These are phyloP conservation scores for Arxiozyma slooffiae DNA, from an alignment of 1,139 yeast genomes.

Conservation along the genomic window DNA sequence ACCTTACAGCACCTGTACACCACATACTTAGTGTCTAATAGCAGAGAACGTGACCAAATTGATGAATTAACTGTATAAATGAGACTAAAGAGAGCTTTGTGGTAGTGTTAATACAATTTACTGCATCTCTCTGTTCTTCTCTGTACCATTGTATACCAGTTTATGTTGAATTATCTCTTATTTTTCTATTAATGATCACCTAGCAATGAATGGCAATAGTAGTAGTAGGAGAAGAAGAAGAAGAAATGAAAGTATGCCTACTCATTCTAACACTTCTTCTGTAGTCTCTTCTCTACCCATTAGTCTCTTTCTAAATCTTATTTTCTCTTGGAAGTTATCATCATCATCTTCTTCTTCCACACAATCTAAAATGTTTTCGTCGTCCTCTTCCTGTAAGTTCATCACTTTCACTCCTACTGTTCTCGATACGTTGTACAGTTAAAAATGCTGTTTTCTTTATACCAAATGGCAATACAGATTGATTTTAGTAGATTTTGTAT, in stretches of 20 bases:
- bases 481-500: conserved; percentile 27
- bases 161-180: no score
- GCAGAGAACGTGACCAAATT: no score
- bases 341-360: conserved; percentile 13
- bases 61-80: no score
- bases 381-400: conserved; percentile 5
- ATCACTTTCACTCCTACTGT: background rate
- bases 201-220: no score
- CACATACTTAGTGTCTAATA: no score
- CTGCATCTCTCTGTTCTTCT: no score
- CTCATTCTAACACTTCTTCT: background rate
- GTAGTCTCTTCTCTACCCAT: background rate
- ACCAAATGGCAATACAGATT: conserved; percentile 32
- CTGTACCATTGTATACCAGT: no score
- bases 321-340: conserved; percentile 9
- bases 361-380: conserved; percentile 10
- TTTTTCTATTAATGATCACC: no score
- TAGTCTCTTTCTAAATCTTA: background rate
- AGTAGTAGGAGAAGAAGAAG: no score
- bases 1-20: background rate
- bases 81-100: no score
- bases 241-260: background rate
- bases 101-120: no score
- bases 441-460: background rate
- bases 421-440: conserved; percentile 2